Evolutionary conservation across 441 rosid genomes (phyloP).

Genomic region (Sinapis alba): DNA sequence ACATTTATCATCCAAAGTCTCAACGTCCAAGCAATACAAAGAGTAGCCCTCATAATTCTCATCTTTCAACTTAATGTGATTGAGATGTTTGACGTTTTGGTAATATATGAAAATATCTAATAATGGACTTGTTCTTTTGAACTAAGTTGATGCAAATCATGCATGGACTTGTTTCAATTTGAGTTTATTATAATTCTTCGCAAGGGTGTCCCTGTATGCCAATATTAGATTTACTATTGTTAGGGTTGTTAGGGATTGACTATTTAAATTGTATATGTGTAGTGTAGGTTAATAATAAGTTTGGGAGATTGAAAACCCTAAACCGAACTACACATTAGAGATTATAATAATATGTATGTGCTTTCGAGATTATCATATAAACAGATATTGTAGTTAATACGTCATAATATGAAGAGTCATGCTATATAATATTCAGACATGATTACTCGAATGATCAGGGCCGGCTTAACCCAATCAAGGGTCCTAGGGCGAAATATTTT

Average conservation of each 20-base stretch:
- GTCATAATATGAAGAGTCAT: neutral
- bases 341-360: too few relatives aligned
- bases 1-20: neutral
- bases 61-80: neutral
- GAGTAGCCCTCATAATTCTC: neutral
- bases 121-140: neutral
- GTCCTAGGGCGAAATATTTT: too few relatives aligned
- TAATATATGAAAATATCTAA: neutral
- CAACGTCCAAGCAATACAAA: neutral
- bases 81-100: neutral
- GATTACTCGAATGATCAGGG: neutral
- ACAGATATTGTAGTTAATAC: neutral
- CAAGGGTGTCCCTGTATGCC: neutral
- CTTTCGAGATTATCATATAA: neutral
- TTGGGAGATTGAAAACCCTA: neutral
- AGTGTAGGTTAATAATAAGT: neutral
- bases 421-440: neutral
- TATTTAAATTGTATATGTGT: too few relatives aligned
- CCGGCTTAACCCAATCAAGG: too few relatives aligned
- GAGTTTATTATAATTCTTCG: neutral
- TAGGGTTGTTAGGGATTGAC: too few relatives aligned
- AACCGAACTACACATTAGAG: neutral
- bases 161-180: neutral
- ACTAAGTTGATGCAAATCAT: too few relatives aligned
- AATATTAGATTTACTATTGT: too few relatives aligned